Base-by-base conservation (phyloP, 2,329 filamentous ascomycete species). In the Sphaerulina populicola region DNA sequence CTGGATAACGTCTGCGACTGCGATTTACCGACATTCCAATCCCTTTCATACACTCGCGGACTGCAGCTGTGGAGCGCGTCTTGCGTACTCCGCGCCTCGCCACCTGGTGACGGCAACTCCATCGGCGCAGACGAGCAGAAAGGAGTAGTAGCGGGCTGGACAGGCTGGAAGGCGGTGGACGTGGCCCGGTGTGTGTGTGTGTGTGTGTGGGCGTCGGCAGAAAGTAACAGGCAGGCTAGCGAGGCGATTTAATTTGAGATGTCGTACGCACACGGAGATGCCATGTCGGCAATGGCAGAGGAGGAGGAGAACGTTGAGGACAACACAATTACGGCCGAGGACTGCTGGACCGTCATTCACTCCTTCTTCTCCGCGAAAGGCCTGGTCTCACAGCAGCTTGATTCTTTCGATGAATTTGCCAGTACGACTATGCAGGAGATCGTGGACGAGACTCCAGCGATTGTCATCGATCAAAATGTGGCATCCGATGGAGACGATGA, bases 331-430 rank as follows among this genome's bases (percentile, higher is more conserved):
- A 95, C 90, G 23, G 88, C 90, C 55, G 93, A 97, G 74, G 94
- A 98, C 72, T 96, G 89, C 76, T 98, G 94, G 93, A 86, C 86
- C 59, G 91, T 97, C 65, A 97, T 98, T 68, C 89, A 87, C 51
- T 86, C 93, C 8, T 97, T 96, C 76, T 98, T 98, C 73, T 88
- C 96, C 62, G 80, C 83, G 57, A 98, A 97, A 72, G 91, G 93
- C 64, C 79, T 98, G 30, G 93, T 95, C 18, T 95, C 93, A 12
- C 91, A 98, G 72, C 93, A 98, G 74, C 83, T 97, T 57, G 91
- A 97, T 69, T 98, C 94, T 0, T 98, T 95, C 72, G 89, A 98
- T 72, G 90, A 97, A 68, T 98, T 98, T 65, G 90, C 93, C 51
- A 83, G 85, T 54, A 89, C 87, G 18, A 96, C 90, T 0, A 91